Conservation (phyloP, 805 yeast species). For the Saccharomycopsis oosterbeekiorum region DNA sequence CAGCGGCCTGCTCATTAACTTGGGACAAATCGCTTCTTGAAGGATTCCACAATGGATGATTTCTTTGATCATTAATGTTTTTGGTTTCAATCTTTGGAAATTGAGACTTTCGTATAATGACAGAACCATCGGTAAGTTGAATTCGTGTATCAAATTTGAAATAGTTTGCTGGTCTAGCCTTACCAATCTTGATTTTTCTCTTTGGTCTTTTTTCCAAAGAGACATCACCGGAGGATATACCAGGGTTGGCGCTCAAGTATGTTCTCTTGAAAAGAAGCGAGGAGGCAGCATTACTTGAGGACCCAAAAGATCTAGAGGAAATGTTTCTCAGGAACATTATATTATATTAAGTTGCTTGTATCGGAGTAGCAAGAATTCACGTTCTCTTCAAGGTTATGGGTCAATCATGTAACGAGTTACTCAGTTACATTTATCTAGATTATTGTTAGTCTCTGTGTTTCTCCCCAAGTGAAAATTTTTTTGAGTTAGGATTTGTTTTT, state of each 20-base stretch:
- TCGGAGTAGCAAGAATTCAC: neutral
- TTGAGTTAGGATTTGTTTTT: too few species aligned
- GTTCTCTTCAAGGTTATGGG: neutral
- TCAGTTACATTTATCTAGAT: too few species aligned
- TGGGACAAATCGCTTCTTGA: constrained; percentile 66
- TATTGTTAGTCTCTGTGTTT: too few species aligned
- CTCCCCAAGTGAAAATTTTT: too few species aligned
- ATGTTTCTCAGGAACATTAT: neutral
- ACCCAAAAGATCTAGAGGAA: neutral
- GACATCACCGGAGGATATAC: constrained; percentile 15
- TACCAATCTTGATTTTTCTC: constrained; percentile 64
- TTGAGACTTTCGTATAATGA: constrained; percentile 70
- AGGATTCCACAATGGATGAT: constrained; percentile 82
- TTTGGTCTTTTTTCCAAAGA: constrained; percentile 38
- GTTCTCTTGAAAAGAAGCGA: constrained; percentile 4
- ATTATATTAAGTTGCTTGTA: too few species aligned
- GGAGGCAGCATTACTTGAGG: neutral
- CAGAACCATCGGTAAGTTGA: constrained; percentile 93
- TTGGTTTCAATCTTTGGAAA: constrained; percentile 81
- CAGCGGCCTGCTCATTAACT: constrained; percentile 75
- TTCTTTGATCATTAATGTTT: constrained; percentile 82
- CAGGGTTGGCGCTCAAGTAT: constrained; percentile 12
- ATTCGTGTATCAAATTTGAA: constrained; percentile 81
- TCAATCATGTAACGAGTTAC: neutral
- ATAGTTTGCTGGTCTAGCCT: constrained; percentile 89